phyloP scores from a whole-genome alignment of 306 rosid genomes.

The Sophora flavescens region DNA sequence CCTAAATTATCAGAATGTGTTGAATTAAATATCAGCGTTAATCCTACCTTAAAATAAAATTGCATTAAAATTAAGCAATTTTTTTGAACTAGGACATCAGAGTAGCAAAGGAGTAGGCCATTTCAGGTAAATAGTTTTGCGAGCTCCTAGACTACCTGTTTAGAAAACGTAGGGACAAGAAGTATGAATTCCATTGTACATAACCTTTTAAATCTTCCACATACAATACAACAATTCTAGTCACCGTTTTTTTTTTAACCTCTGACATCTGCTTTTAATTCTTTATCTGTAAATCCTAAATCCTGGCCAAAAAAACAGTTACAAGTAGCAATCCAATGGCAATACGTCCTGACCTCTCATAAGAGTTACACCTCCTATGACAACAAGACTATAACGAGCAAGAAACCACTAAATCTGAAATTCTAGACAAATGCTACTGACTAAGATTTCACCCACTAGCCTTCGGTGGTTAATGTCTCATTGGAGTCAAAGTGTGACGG shows the following conservation, averaged over 20 bases:
- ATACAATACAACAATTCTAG: too few relatives aligned
- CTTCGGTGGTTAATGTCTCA: conserved; percentile 62
- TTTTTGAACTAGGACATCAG: too few relatives aligned
- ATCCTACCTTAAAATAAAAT: too few relatives aligned
- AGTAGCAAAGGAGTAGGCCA: too few relatives aligned
- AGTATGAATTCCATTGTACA: background rate
- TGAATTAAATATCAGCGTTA: too few relatives aligned
- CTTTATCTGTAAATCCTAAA: conserved; percentile 45
- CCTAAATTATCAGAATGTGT: too few relatives aligned
- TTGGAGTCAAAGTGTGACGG: conserved; percentile 69
- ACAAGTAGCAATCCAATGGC: conserved; percentile 42
- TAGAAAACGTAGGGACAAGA: too few relatives aligned
- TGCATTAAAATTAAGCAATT: too few relatives aligned
- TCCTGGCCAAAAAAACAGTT: conserved; percentile 38
- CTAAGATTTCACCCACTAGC: conserved; percentile 64
- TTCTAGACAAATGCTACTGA: conserved; percentile 55
- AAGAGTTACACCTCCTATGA: conserved; percentile 42
- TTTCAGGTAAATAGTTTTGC: too few relatives aligned
- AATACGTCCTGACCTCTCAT: conserved; percentile 46
- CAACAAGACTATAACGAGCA: conserved; percentile 48
- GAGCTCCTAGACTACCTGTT: too few relatives aligned
- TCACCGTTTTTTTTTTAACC: too few relatives aligned
- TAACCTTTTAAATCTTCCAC: background rate
- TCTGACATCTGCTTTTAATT: conserved; percentile 30
- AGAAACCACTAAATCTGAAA: conserved; percentile 55